Percentiles rank a stretch among this genome's conserved stretches.
These are phyloP conservation scores for Candida quercuum DNA, from an alignment of 805 yeast species.

Conservation along the genomic window DNA sequence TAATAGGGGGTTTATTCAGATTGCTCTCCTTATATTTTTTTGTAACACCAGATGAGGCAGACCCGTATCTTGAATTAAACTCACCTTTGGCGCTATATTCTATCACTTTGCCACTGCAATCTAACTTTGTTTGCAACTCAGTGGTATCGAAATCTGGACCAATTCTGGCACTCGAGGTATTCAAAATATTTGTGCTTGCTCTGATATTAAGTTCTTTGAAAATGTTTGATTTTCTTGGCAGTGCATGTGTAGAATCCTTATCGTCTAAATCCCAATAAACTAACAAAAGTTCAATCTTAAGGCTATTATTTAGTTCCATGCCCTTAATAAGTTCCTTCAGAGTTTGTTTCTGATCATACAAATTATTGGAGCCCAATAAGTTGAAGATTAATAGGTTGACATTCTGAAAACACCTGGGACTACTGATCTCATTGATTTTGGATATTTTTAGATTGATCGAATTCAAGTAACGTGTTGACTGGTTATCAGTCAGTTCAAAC, in stretches of 20 bases:
- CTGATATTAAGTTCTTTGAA: constrained; percentile 25
- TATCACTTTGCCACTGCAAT: constrained; percentile 15
- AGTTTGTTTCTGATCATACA: constrained; percentile 23
- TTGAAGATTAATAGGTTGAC: constrained; percentile 32
- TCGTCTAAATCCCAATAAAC: constrained; percentile 37
- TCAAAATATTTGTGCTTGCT: constrained; percentile 23
- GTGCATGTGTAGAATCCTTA: constrained; percentile 17
- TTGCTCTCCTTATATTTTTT: not conserved
- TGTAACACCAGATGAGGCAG: no score
- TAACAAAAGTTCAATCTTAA: constrained; percentile 27
- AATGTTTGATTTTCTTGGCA: constrained; percentile 23
- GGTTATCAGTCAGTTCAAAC: constrained; percentile 20
- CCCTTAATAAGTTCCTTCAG: constrained; percentile 31
- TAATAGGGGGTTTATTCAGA: constrained; percentile 5
- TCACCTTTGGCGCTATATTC: constrained; percentile 30
- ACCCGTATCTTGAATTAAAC: constrained; percentile 19
- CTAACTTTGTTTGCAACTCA: constrained; percentile 19
- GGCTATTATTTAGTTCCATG: constrained; percentile 28
- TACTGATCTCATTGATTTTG: constrained; percentile 19
- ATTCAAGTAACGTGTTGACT: constrained; percentile 1
- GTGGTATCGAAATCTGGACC: constrained; percentile 23
- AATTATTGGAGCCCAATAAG: constrained; percentile 29
- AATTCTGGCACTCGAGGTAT: constrained; percentile 25
- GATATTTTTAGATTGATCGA: constrained; percentile 15
- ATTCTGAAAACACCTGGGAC: constrained; percentile 22